Percentiles rank a stretch among this genome's conserved stretches.
Evolutionary conservation across 2,329 filamentous ascomycete species (phyloP).

Genomic region (Cordyceps pruinosa): DNA sequence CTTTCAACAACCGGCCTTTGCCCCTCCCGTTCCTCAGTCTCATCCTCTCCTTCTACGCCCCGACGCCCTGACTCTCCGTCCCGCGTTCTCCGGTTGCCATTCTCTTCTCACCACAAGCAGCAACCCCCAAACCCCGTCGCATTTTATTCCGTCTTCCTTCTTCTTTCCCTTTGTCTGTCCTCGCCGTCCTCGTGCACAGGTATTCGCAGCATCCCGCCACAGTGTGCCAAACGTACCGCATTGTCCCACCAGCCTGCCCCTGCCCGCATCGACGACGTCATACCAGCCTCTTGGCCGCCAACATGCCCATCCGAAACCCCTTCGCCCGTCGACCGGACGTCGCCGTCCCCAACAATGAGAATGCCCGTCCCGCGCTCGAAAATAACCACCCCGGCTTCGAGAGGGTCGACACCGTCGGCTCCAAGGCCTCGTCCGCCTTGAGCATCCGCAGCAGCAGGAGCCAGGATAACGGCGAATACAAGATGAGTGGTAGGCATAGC

Average conservation of each 20-base stretch:
- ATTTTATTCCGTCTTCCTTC: neutral
- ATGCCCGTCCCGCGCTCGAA: slow-evolving; percentile 36
- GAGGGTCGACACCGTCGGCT: slow-evolving; percentile 55
- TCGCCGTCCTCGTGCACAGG: neutral
- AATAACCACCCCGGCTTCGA: slow-evolving; percentile 43
- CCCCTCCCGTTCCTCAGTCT: too few relatives aligned
- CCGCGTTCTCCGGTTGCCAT: slow-evolving; percentile 1
- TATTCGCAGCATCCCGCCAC: neutral
- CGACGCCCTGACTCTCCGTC: neutral
- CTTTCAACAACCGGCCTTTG: too few relatives aligned
- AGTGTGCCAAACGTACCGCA: neutral
- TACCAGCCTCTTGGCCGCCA: slow-evolving; percentile 16
- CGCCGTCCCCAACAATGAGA: slow-evolving; percentile 44
- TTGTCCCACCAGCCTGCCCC: neutral
- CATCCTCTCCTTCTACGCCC: too few relatives aligned
- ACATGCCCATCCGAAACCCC: slow-evolving; percentile 68
- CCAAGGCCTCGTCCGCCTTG: slow-evolving; percentile 54
- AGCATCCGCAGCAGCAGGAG: slow-evolving; percentile 55
- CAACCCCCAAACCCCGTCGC: neutral
- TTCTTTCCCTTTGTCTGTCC: neutral
- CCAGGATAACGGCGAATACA: slow-evolving; percentile 64
- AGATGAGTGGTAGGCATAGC: slow-evolving; percentile 63
- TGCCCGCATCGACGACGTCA: slow-evolving; percentile 3
- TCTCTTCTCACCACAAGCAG: neutral
- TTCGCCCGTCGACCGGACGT: slow-evolving; percentile 55